Evolutionary conservation across 148 eudicot species (phyloP), one percentile per base, ranked within the genome.

Genomic region (Tetragonia tetragonoides): DNA sequence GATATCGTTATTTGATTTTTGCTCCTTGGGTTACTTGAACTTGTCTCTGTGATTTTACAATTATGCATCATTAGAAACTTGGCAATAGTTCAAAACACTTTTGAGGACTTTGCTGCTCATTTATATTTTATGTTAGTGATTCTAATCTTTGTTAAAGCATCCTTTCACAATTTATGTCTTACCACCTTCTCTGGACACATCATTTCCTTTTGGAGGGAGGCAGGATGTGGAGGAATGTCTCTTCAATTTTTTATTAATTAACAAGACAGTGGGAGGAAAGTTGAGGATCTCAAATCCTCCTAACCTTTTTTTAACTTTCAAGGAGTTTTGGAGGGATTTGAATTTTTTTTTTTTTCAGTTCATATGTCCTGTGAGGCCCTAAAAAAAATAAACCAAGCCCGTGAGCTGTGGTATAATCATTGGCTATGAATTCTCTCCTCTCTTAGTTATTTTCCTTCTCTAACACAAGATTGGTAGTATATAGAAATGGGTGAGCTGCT

Each of bases 271-370:
- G 17, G 7, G 28, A 44, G 28, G 28, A 16, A 21, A 44, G 46
- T 68, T 67, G 12, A 41, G 12, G 54, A 68, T 68, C 17, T 18
- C 54, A n/a, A 42, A 42, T 57, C 54, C 46, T 68, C 12, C n/a
- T 42, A n/a, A 11, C 17, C 37, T 10, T 42, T 44, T 24, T 11
- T 16, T 18, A 11, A 16, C 2, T 21, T 28, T 15, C 6, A 21
- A 57, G 62, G 51, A 67, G 7, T 67, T 67, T 8, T 18, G 11
- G 70, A 67, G 44, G n/a, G 68, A 65, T 65, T 65, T 65, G 56
- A 38, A 20, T 44, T 8, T 38, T 38, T 10, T 37, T 63, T 14
- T 24, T 63, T 5, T 44, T 9, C 47, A 44, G 47, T 44, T 44
- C 47, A 44, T 63, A 23, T 23, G 24, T 63, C 34, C 34, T 28